These are phyloP conservation scores for Aegilops sharonensis DNA, from an alignment of 176 grass and related monocot species.

Conservation along the genomic window DNA sequence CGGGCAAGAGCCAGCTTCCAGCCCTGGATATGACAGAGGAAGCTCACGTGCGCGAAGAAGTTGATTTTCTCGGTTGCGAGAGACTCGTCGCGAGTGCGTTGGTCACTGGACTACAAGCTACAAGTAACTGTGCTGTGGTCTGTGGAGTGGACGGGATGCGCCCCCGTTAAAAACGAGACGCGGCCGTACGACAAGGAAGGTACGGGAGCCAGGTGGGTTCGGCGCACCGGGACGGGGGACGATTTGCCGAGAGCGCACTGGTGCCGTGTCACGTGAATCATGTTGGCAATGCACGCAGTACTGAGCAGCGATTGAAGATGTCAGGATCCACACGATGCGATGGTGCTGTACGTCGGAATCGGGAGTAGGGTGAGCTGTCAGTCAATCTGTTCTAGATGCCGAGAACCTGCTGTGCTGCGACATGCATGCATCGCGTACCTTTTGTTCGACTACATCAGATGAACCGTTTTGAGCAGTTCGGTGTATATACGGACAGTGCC, in stretches of 20 bases:
- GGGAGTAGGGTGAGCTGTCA: neutral
- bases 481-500: neutral
- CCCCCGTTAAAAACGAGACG: neutral
- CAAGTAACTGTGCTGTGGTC: too few relatives aligned
- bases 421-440: neutral
- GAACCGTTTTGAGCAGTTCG: neutral
- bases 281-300: neutral
- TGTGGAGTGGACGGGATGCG: neutral
- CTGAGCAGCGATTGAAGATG: neutral
- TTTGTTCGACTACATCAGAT: neutral
- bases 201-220: neutral
- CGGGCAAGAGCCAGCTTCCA: neutral
- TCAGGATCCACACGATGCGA: neutral
- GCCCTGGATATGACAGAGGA: neutral
- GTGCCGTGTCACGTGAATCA: slow-evolving; percentile 39
- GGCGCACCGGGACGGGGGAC: neutral
- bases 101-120: neutral
- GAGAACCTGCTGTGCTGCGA: neutral
- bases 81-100: neutral
- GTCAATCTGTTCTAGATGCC: neutral
- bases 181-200: neutral
- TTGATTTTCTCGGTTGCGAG: neutral
- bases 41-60: neutral
- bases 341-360: too few relatives aligned
- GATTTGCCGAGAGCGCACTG: neutral